Conservation (phyloP, 768 basidiomycete genomes). For the Aureoboletus auriporus region DNA sequence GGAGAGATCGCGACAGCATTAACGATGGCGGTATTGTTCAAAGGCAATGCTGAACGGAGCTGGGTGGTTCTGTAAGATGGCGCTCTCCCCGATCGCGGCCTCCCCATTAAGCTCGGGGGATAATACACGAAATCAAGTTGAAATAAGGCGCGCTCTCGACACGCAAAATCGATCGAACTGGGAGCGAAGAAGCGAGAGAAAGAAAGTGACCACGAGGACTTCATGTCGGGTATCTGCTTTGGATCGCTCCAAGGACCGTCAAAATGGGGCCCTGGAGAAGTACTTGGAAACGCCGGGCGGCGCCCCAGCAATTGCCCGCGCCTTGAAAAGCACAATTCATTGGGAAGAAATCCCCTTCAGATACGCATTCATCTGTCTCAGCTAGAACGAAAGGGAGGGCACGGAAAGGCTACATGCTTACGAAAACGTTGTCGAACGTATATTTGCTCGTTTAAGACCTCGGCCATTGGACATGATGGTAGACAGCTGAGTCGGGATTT, state of each 20-base stretch:
- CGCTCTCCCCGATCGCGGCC: conserved; percentile 28
- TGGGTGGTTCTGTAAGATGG: conserved; percentile 19
- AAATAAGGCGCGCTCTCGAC: conserved; percentile 29
- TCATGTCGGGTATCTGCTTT: conserved; percentile 36
- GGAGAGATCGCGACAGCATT: conserved; percentile 17
- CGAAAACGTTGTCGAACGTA: conserved; percentile 2
- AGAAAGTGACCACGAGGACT: conserved; percentile 29
- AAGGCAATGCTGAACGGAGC: conserved; percentile 29
- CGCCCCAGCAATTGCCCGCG: conserved; percentile 14
- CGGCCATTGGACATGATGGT: conserved; percentile 2
- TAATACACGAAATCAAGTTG: conserved; percentile 27
- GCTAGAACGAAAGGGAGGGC: background rate
- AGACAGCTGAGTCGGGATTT: conserved; percentile 7
- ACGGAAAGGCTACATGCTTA: background rate
- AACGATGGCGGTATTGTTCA: conserved; percentile 22
- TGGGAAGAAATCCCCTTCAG: background rate
- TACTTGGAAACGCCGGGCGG: conserved; percentile 19
- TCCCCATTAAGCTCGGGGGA: conserved; percentile 23
- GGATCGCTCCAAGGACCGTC: conserved; percentile 30
- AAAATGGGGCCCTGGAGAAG: conserved; percentile 21
- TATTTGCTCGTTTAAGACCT: conserved; percentile 1
- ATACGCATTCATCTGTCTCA: conserved; percentile 1
- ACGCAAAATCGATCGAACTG: conserved; percentile 33
- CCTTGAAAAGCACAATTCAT: conserved; percentile 8
- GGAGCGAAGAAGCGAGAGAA: conserved; percentile 31